Percentiles rank a stretch among this genome's conserved stretches.
Conservation (phyloP, 2,329 filamentous ascomycete species). For the Allantophomopsis lycopodina region DNA sequence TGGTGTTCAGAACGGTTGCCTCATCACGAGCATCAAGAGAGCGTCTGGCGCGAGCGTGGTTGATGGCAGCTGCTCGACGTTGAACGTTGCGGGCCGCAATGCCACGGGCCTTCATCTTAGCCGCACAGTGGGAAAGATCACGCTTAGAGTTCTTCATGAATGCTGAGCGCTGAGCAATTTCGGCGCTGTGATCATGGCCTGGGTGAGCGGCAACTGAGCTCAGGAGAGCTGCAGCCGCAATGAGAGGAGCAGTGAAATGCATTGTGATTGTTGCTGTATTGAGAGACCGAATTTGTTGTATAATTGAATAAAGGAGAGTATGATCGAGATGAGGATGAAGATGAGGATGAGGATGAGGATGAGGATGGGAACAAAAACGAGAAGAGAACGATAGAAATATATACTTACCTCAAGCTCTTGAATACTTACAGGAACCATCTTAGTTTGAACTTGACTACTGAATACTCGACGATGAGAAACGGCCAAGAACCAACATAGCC, state of each 20-base stretch:
- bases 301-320: neutral
- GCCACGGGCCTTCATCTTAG: constrained; percentile 22
- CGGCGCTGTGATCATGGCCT: constrained; percentile 20
- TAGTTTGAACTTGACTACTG: too few species aligned
- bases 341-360: constrained; percentile 3
- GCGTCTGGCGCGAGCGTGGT: constrained; percentile 12
- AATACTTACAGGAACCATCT: too few species aligned
- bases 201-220: constrained; percentile 18
- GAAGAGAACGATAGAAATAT: too few species aligned
- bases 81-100: constrained; percentile 18
- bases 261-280: too few species aligned
- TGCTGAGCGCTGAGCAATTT: constrained; percentile 20
- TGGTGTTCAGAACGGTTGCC: constrained; percentile 4
- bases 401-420: too few species aligned
- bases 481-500: too few species aligned
- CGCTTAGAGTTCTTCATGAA: constrained; percentile 20
- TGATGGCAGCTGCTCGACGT: constrained; percentile 19
- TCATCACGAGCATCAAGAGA: constrained; percentile 7
- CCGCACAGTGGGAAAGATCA: constrained; percentile 22
- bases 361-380: constrained; percentile 8
- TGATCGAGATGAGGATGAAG: constrained; percentile 12
- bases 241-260: too few species aligned
- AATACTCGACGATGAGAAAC: too few species aligned
- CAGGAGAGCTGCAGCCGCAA: too few species aligned
- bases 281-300: too few species aligned